These are phyloP conservation scores for Gymnopilus junonius DNA, from an alignment of 768 basidiomycete genomes.

Conservation along the genomic window DNA sequence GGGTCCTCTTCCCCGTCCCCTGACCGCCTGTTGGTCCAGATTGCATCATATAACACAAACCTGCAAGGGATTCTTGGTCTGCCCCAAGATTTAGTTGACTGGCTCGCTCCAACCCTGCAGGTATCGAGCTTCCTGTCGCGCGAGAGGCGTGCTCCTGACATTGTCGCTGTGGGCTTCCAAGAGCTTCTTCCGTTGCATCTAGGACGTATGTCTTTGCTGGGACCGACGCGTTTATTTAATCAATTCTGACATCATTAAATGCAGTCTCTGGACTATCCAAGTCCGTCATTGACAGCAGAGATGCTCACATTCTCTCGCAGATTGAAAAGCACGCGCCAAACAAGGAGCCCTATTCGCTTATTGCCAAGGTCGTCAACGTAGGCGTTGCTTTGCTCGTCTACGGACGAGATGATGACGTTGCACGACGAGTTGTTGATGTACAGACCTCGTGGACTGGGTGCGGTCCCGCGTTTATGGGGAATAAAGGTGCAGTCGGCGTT, in stretches of 20 bases:
- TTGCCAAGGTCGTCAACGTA: slow-evolving; percentile 82
- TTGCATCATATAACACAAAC: slow-evolving; percentile 92
- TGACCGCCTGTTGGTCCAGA: slow-evolving; percentile 66
- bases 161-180: slow-evolving; percentile 92
- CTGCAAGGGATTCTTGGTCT: slow-evolving; percentile 75
- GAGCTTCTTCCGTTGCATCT: slow-evolving; percentile 91
- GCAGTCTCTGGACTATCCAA: slow-evolving; percentile 81
- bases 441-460: slow-evolving; percentile 78
- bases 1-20: slow-evolving; percentile 7
- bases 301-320: slow-evolving; percentile 73
- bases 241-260: not conserved
- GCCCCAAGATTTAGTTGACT: slow-evolving; percentile 88
- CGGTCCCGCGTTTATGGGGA: slow-evolving; percentile 81
- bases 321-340: slow-evolving; percentile 74
- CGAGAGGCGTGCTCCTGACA: slow-evolving; percentile 72
- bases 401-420: slow-evolving; percentile 71
- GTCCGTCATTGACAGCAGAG: slow-evolving; percentile 67
- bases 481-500: slow-evolving; percentile 93
- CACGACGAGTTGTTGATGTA: slow-evolving; percentile 62
- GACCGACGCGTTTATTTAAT: not conserved
- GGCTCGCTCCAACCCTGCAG: slow-evolving; percentile 84
- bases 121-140: slow-evolving; percentile 74
- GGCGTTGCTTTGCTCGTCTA: slow-evolving; percentile 91
- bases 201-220: slow-evolving; percentile 59
- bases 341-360: slow-evolving; percentile 75